Evolutionary conservation across 306 rosid species (phyloP), one percentile per base, ranked within the genome.

Genomic region (Urtica urens): DNA sequence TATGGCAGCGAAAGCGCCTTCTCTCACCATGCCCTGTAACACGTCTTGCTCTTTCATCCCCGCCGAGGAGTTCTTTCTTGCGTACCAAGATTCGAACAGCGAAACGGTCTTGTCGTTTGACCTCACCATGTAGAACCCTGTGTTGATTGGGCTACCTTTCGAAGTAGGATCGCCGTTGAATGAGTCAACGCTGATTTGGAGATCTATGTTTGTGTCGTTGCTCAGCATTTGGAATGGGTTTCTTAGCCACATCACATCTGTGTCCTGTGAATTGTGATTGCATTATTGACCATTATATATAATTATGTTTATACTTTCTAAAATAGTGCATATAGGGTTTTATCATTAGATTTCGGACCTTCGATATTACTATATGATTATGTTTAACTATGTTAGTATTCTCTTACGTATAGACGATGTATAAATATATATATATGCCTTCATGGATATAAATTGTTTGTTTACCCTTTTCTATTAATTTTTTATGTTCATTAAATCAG

Each of bases 171-270:
- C 38, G 26, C 64, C 68, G 6, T 59, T 53, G 60, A 71, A 71
- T 0, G 0, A 0, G 11, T 71, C 76, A 0, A 68, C 38, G 47
- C 72, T 65, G 21, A 70, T 65, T 15, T 70, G 64, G 14, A 70
- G 35, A 20, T 70, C 72, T 27, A 48, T 38, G 10, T 21, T 53
- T 26, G 41, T 18, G 40, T 70, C 55, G 40, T 42, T 38, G 53
- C 54, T 65, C 24, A 65, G 51, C 64, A 35, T 59, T 48, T 47
- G 50, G 60, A 65, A 55, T 27, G 64, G 72, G 45, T 65, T 60
- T 34, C 76, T 28, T 43, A 70, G 51, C 72, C 76, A 71, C 51
- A 71, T 9, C 38, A 71, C 59, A 44, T 71, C 76, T 5, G 55
- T 51, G 40, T 65, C 72, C 76, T 64, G 60, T 20, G 7, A 28